phyloP scores from a whole-genome alignment of 75 land plant species.

The Cunninghamia lanceolata region DNA sequence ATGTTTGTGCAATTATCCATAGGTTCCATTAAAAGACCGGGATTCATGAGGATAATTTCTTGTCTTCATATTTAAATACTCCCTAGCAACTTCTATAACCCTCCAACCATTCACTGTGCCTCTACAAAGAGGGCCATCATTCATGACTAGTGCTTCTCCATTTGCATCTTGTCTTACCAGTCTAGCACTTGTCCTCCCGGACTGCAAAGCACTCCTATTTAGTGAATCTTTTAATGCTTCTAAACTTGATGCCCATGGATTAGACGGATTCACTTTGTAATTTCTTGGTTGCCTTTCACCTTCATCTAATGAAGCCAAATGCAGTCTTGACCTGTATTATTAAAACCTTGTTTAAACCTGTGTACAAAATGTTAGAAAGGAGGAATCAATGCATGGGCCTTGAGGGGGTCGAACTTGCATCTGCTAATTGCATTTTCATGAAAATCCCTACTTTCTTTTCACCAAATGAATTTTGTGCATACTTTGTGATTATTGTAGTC shows the following conservation, averaged over 20 bases:
- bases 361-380: too few relatives aligned
- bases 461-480: too few relatives aligned
- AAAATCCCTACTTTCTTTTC: too few relatives aligned
- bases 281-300: too few relatives aligned
- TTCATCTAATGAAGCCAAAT: too few relatives aligned
- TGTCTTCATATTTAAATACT: slow-evolving; percentile 51
- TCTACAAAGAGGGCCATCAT: slow-evolving; percentile 63
- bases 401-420: too few relatives aligned
- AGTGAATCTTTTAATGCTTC: slow-evolving; percentile 6
- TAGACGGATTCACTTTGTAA: too few relatives aligned
- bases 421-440: too few relatives aligned
- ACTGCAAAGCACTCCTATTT: neutral
- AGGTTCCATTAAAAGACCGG: slow-evolving; percentile 64
- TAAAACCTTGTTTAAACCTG: too few relatives aligned
- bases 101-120: slow-evolving; percentile 61
- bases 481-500: too few relatives aligned
- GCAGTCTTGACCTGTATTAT: too few relatives aligned
- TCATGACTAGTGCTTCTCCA: neutral
- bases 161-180: neutral
- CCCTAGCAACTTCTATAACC: slow-evolving; percentile 58
- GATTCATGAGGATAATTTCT: slow-evolving; percentile 68
- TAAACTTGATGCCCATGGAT: neutral
- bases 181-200: slow-evolving; percentile 1
- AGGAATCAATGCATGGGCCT: too few relatives aligned
- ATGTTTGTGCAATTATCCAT: slow-evolving; percentile 63